Conservation (phyloP, 2,329 filamentous ascomycete species). For the Fusarium algeriense region DNA sequence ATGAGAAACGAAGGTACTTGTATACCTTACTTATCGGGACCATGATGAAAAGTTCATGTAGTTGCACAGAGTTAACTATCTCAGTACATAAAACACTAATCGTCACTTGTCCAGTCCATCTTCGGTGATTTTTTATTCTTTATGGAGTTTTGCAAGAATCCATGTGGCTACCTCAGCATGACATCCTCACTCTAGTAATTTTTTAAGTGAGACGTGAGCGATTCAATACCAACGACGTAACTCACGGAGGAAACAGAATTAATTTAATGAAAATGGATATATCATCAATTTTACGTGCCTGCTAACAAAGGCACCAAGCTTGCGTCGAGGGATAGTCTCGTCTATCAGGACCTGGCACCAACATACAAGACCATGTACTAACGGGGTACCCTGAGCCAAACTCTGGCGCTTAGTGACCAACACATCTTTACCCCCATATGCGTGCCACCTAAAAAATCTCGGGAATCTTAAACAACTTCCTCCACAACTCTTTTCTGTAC, state of each 20-base stretch:
- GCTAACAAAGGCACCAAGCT: conserved; percentile 38
- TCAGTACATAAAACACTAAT: conserved; percentile 2
- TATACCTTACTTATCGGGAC: conserved; percentile 5
- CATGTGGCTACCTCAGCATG: background rate
- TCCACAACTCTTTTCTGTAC: conserved; percentile 41
- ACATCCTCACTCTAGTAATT: background rate
- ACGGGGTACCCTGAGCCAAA: conserved; percentile 45
- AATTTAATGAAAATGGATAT: conserved; percentile 44
- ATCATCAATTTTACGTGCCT: conserved; percentile 51
- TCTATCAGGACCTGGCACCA: conserved; percentile 49
- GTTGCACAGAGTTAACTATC: conserved; percentile 9
- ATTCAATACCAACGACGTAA: background rate
- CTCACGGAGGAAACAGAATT: background rate
- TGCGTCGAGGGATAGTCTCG: conserved; percentile 45
- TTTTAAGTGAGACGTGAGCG: too few species aligned
- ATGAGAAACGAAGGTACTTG: conserved; percentile 30
- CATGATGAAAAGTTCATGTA: conserved; percentile 8
- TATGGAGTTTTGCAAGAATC: background rate
- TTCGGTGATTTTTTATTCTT: background rate
- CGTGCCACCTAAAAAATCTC: conserved; percentile 44
- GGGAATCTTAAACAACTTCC: conserved; percentile 49
- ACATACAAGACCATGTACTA: conserved; percentile 43
- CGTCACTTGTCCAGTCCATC: background rate
- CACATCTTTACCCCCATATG: conserved; percentile 42
- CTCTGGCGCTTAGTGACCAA: conserved; percentile 36